Base-by-base conservation (phyloP, 2,329 filamentous ascomycete genomes). In the Colletotrichum chrysophilum region DNA sequence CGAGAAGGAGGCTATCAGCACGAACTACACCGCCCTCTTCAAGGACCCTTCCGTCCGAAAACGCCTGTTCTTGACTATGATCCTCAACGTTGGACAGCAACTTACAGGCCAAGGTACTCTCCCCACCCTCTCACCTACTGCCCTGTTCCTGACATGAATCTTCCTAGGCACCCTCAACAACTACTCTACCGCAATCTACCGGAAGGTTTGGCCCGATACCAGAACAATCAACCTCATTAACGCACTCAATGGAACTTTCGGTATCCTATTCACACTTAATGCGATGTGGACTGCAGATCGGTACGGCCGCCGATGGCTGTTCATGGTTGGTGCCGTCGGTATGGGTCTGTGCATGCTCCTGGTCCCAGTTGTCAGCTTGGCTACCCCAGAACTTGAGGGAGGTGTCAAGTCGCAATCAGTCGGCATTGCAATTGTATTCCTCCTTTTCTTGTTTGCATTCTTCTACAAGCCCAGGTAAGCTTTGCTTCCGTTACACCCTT, bases 71-170 rank as follows among this genome's bases (percentile, higher is more conserved):
- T 88, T 94, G 26, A 92, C 92, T 21, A 89, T 94, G 77, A 84
- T 94, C 52, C 84, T 94, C 83, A 94, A 94, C 80, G 88, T 92
- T 38, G 93, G 93, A 55, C 93, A 94, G 82, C 93, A 94, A 82
- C 88, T 81, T 43, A 80, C 80, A 2, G 80, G 80, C 28, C 79
- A 81, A 55, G 80, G 80, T 38, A 79, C 76, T 7, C 75, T 80
- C 48, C 43, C 5, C 43, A 21, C 43, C 43, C 43, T 21, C 43
- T 21, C n/a, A 52, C 0, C 10, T 1, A 52, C 43, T 21, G n/a
- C 10, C 43, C 2, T 13, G 21, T 52, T 52, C n/a, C n/a, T 52
- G 43, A 52, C 43, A 7, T 52, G 43, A 52, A 52, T 52, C 10
- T 21, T 52, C n/a, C n/a, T 3, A 52, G 43, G 80, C 43, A 79